phyloP scores from a whole-genome alignment of 306 rosid genomes.

The Casuarina glauca region DNA sequence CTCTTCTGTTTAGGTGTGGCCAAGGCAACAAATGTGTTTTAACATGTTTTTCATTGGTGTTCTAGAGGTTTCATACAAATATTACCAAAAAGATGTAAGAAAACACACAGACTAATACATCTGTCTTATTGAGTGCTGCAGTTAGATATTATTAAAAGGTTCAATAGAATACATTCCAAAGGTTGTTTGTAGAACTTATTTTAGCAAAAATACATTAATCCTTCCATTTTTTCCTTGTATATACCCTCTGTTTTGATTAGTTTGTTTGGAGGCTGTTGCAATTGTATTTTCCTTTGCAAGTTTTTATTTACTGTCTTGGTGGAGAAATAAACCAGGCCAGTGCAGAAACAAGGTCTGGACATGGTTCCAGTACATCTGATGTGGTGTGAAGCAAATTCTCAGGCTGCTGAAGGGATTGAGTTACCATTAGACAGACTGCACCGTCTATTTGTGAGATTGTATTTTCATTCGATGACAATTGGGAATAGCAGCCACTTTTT shows the following conservation, averaged over 20 bases:
- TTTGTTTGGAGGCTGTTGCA: not conserved
- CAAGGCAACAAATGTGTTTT: not conserved
- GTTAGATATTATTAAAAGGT: not conserved
- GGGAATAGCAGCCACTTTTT: not conserved
- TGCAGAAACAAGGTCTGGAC: not conserved
- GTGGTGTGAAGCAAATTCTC: not conserved
- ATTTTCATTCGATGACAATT: not conserved
- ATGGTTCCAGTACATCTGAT: not conserved
- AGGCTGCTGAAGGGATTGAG: not conserved
- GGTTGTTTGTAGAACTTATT: not conserved
- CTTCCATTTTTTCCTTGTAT: no score
- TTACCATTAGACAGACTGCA: not conserved
- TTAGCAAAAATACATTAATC: no score
- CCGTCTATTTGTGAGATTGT: not conserved
- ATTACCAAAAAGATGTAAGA: not conserved
- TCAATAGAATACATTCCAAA: not conserved
- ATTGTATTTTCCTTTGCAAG: no score
- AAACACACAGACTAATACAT: not conserved
- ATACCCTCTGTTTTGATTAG: no score
- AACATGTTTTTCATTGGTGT: not conserved
- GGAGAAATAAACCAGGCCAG: not conserved
- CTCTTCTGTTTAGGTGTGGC: not conserved
- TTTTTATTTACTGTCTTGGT: not conserved
- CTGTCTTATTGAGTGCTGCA: not conserved
- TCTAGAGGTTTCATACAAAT: not conserved